These are phyloP conservation scores for Rhinocladiella mackenziei DNA, from an alignment of 2,329 filamentous ascomycete species.

Conservation along the genomic window DNA sequence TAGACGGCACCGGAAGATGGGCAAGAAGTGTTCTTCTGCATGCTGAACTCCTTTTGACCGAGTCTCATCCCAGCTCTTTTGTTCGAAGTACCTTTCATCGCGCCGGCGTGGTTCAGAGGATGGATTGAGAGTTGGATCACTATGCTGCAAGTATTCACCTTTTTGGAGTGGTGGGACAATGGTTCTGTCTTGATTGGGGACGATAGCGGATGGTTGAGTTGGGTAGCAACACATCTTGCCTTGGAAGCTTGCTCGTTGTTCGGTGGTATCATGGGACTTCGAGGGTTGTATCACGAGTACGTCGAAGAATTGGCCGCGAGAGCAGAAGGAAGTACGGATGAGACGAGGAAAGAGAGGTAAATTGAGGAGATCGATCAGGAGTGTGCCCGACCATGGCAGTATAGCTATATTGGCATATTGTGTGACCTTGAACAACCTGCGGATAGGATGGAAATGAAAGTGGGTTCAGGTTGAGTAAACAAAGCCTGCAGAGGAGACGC, in stretches of 20 bases:
- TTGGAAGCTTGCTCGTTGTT: conserved; percentile 6
- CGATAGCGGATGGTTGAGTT: conserved; percentile 16
- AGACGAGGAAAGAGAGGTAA: neutral
- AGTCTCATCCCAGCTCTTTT: conserved; percentile 14
- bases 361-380: too few relatives aligned
- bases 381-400: too few relatives aligned
- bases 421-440: too few relatives aligned
- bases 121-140: conserved; percentile 19
- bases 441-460: too few relatives aligned
- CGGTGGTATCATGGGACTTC: conserved; percentile 14
- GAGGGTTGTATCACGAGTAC: conserved; percentile 17
- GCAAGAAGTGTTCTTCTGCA: conserved; percentile 49
- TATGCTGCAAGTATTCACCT: conserved; percentile 16
- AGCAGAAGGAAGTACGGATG: too few relatives aligned
- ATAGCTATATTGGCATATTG: too few relatives aligned
- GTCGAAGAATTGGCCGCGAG: conserved; percentile 4
- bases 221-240: conserved; percentile 17
- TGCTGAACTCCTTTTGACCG: conserved; percentile 39
- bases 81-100: conserved; percentile 4
- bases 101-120: conserved; percentile 3
- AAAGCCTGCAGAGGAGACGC: too few relatives aligned
- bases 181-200: conserved; percentile 17
- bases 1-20: conserved; percentile 47
- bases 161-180: conserved; percentile 21
- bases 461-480: too few relatives aligned